Conservation (phyloP, 768 basidiomycete genomes). For the Russula sp. region DNA sequence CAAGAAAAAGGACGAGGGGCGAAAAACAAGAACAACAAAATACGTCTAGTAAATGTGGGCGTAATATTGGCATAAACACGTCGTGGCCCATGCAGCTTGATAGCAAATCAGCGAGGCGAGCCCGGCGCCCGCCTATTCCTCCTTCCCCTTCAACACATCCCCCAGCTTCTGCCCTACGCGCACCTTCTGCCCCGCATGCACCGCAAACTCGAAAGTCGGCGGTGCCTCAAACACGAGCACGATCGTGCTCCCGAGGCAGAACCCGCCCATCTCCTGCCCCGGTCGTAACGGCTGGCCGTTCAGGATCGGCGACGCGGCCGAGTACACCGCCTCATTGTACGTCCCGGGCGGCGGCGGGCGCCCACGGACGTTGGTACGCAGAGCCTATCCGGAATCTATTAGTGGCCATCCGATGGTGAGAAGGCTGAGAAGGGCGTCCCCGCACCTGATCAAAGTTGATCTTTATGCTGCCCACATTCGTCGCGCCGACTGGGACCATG, state of each 20-base stretch:
- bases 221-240: slow-evolving; percentile 98
- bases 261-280: slow-evolving; percentile 97
- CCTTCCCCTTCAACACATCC: slow-evolving; percentile 38
- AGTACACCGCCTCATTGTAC: slow-evolving; percentile 89
- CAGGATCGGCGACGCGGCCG: slow-evolving; percentile 73
- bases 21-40: neutral
- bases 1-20: neutral
- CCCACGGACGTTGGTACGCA: slow-evolving; percentile 85
- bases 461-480: slow-evolving; percentile 94
- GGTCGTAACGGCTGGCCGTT: slow-evolving; percentile 81
- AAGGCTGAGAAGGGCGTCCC: neutral
- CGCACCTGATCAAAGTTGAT: slow-evolving; percentile 87
- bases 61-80: neutral
- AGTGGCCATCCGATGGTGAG: neutral
- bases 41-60: neutral
- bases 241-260: slow-evolving; percentile 91
- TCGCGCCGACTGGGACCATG: slow-evolving; percentile 97
- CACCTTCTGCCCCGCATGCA: slow-evolving; percentile 76
- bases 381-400: slow-evolving; percentile 41
- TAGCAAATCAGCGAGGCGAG: neutral
- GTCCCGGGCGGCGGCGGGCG: slow-evolving; percentile 72
- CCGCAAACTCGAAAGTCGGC: slow-evolving; percentile 66
- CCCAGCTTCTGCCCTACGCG: slow-evolving; percentile 83
- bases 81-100: neutral
- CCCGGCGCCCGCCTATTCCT: slow-evolving; percentile 4